Percentiles rank a stretch among this genome's conserved stretches.
These are phyloP conservation scores for Cetradonia linearis DNA, from an alignment of 495 filamentous ascomycete species.

Conservation along the genomic window DNA sequence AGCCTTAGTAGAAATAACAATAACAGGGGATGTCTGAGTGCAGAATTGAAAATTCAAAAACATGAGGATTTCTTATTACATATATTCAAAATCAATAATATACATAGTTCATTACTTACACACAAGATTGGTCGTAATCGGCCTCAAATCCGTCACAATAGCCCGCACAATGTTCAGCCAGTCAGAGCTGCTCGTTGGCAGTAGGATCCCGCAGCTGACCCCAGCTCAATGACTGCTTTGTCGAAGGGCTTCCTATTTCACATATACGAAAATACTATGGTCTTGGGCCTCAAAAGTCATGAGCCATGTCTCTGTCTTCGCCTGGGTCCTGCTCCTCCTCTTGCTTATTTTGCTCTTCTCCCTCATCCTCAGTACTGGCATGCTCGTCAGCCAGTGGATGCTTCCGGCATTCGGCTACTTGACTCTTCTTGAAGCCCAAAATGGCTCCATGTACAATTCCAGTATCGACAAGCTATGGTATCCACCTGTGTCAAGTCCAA, in stretches of 20 bases:
- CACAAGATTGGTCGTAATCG: too few species aligned
- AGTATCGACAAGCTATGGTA: slow-evolving; percentile 11
- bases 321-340: slow-evolving; percentile 8
- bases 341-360: background rate
- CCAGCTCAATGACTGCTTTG: background rate
- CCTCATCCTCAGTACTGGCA: background rate
- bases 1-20: too few species aligned
- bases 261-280: background rate
- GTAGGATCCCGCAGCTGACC: slow-evolving; percentile 2
- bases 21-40: background rate
- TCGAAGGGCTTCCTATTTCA: background rate
- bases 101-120: too few species aligned
- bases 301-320: slow-evolving; percentile 10
- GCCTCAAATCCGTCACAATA: background rate
- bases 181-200: slow-evolving; percentile 4
- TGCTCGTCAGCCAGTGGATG: slow-evolving; percentile 3
- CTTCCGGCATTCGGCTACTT: background rate
- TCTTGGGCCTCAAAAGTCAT: background rate
- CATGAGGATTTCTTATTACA: too few species aligned
- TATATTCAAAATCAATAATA: too few species aligned
- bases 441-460: background rate
- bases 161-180: background rate
- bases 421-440: slow-evolving; percentile 5
- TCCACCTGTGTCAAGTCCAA: slow-evolving; percentile 10
- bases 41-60: background rate